A percentile compares a stretch with the other conserved stretches of the same genome.
phyloP scores from a whole-genome alignment of 345 rosid genomes.

The Crucihimalaya himalaica region DNA sequence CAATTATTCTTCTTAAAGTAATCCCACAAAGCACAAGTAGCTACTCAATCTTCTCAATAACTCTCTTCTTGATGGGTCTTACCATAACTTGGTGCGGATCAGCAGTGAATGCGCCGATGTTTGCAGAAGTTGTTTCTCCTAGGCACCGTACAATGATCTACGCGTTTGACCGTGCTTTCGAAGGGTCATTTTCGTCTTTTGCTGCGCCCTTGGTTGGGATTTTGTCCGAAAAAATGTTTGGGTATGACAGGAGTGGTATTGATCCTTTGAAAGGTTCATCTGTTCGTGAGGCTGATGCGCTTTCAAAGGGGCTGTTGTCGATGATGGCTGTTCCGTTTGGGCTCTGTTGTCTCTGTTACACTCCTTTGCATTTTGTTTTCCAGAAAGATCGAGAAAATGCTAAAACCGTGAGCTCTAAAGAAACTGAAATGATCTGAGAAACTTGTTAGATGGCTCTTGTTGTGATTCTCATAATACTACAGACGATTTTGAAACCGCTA shows the following conservation, averaged over 20 bases:
- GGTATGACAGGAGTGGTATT: constrained; percentile 73
- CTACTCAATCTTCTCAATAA: constrained; percentile 59
- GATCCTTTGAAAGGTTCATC: constrained; percentile 67
- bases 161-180: constrained; percentile 90
- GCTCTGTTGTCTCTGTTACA: constrained; percentile 76
- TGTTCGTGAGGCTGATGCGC: constrained; percentile 60
- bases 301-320: constrained; percentile 83
- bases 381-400: constrained; percentile 72
- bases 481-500: background rate
- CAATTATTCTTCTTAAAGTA: constrained; percentile 64
- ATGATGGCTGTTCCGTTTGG: constrained; percentile 95
- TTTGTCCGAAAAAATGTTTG: constrained; percentile 77
- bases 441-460: background rate
- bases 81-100: constrained; percentile 88
- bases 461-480: constrained; percentile 30
- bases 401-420: constrained; percentile 49
- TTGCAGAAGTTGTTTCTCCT: constrained; percentile 92
- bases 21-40: constrained; percentile 74
- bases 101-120: constrained; percentile 91
- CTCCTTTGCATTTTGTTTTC: constrained; percentile 71
- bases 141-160: constrained; percentile 94
- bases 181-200: constrained; percentile 85
- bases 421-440: constrained; percentile 55
- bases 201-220: constrained; percentile 98
- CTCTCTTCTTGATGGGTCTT: constrained; percentile 81